Conservation (phyloP, 441 rosid genomes). For the Syzygium syzygioides region DNA sequence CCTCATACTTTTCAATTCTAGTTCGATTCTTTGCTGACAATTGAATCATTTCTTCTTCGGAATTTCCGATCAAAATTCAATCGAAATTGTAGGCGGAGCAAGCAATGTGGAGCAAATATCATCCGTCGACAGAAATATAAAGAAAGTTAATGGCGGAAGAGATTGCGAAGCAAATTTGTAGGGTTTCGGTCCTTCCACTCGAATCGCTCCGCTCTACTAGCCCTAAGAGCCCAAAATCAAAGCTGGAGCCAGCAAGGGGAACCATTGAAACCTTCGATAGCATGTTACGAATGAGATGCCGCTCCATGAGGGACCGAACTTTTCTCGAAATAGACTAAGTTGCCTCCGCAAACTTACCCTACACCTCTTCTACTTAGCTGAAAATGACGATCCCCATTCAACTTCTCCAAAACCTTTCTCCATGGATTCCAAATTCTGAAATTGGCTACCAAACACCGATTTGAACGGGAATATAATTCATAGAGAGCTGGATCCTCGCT, state of each 20-base stretch:
- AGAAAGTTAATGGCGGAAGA: not conserved
- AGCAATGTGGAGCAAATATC: not conserved
- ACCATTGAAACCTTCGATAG: not conserved
- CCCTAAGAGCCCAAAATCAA: not conserved
- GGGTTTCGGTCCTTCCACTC: not conserved
- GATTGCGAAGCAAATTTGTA: not conserved
- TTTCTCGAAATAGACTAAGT: not conserved
- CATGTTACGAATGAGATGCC: not conserved
- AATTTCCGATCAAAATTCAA: not conserved
- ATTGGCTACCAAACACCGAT: not conserved
- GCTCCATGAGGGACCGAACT: not conserved
- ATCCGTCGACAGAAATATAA: not conserved
- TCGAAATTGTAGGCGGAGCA: not conserved
- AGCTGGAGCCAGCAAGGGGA: not conserved
- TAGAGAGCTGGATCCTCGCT: not conserved
- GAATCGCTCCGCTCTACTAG: not conserved
- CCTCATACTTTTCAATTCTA: not conserved
- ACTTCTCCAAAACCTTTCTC: not conserved
- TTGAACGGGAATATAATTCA: not conserved
- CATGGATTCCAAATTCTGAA: not conserved
- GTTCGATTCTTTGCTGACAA: rapidly evolving
- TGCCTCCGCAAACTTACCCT: not conserved
- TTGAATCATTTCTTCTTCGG: not conserved
- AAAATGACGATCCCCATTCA: not conserved
- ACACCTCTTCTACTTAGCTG: not conserved